A percentile compares a stretch with the other conserved stretches of the same genome.
Evolutionary conservation across 306 rosid species (phyloP).

Genomic region (Quercus berberidifolia): DNA sequence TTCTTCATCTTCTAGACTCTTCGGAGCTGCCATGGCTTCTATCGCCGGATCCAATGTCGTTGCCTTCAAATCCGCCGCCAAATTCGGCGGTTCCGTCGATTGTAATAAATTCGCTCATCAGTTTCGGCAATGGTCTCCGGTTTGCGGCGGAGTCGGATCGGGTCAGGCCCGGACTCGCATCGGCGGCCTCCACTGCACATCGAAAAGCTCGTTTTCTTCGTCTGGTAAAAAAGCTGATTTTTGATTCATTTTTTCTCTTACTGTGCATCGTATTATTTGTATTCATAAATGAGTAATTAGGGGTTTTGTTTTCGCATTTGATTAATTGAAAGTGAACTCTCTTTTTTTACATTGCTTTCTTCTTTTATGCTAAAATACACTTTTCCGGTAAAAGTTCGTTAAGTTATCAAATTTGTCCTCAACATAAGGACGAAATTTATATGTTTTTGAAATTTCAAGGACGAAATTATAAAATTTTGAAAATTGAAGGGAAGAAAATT

Average conservation of each 20-base stretch:
- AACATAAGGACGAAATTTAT: too few relatives aligned
- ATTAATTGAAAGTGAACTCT: too few relatives aligned
- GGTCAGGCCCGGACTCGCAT: conserved; percentile 26
- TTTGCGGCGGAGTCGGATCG: conserved; percentile 11
- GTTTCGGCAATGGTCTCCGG: conserved; percentile 53
- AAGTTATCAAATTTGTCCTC: too few relatives aligned
- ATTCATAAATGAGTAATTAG: not conserved
- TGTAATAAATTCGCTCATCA: conserved; percentile 24
- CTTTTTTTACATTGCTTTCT: too few relatives aligned
- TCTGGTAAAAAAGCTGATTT: conserved; percentile 32
- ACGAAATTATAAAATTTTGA: too few relatives aligned
- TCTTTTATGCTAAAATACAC: too few relatives aligned
- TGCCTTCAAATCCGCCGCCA: conserved; percentile 36
- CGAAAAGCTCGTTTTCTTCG: conserved; percentile 37
- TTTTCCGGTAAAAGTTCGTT: too few relatives aligned
- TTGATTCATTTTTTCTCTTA: not conserved
- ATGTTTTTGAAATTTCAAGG: too few relatives aligned
- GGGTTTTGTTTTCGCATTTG: not conserved
- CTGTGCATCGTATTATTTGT: not conserved
- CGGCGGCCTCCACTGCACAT: conserved; percentile 39
- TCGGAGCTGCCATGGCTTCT: conserved; percentile 59
- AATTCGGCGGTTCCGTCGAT: conserved; percentile 22
- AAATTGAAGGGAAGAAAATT: too few relatives aligned
- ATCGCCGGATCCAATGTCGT: conserved; percentile 56
- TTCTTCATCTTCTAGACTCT: not conserved